A percentile compares a stretch with the other conserved stretches of the same genome.
phyloP scores from a whole-genome alignment of 345 rosid species.

The Syzygium aqueum region DNA sequence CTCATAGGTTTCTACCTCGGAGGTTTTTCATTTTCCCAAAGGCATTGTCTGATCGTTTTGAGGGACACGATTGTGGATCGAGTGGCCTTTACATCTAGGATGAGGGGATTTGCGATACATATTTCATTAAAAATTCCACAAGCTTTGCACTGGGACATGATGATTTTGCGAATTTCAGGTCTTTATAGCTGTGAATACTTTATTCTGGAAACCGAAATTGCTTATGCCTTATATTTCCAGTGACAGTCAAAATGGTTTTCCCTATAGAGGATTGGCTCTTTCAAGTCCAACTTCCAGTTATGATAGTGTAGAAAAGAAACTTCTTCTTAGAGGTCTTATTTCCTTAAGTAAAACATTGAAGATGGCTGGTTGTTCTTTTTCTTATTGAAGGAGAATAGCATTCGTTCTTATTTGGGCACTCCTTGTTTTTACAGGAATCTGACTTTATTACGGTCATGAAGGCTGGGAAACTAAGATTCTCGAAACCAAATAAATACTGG shows the following conservation, averaged over 20 bases:
- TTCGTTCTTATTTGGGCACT: background rate
- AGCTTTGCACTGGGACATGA: background rate
- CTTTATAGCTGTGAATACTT: background rate
- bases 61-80: background rate
- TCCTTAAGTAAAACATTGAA: background rate
- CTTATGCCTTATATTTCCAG: background rate
- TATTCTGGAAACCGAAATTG: background rate
- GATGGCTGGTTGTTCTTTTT: background rate
- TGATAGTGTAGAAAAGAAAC: background rate
- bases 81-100: background rate
- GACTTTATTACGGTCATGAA: slow-evolving; percentile 60
- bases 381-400: background rate
- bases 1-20: background rate
- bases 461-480: slow-evolving; percentile 66
- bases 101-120: background rate
- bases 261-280: background rate
- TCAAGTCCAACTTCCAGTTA: background rate
- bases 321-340: background rate
- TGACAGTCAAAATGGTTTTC: background rate
- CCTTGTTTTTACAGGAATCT: slow-evolving; percentile 30
- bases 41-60: background rate
- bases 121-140: background rate
- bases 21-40: background rate
- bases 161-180: background rate
- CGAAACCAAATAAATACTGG: slow-evolving; percentile 75